Evolutionary conservation across 805 yeast species (phyloP).

Genomic region (Hanseniaspora lachancei): DNA sequence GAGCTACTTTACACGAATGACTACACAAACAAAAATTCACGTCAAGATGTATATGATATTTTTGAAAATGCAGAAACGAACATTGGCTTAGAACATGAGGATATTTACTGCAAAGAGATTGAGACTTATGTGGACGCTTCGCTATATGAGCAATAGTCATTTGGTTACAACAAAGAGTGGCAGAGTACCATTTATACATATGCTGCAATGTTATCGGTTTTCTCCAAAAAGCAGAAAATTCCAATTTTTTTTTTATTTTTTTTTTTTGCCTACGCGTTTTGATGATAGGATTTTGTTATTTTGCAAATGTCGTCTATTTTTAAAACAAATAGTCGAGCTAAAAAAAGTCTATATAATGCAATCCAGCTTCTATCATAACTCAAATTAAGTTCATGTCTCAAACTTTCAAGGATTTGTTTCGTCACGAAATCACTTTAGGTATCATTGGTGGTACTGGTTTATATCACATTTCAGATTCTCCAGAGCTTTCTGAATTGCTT

Average conservation of each 20-base stretch:
- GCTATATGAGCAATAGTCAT: neutral
- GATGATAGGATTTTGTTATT: too few relatives aligned
- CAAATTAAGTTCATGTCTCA: neutral
- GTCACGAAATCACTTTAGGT: slow-evolving; percentile 50
- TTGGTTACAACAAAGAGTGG: too few relatives aligned
- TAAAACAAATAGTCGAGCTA: too few relatives aligned
- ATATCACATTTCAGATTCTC: slow-evolving; percentile 57
- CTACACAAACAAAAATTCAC: neutral
- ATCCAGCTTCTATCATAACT: too few relatives aligned
- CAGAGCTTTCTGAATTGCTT: slow-evolving; percentile 24
- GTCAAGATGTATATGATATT: neutral
- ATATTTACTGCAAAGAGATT: neutral
- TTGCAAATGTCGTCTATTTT: too few relatives aligned
- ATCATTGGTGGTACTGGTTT: slow-evolving; percentile 98
- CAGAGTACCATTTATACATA: too few relatives aligned
- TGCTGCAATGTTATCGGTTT: too few relatives aligned
- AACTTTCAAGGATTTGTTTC: neutral
- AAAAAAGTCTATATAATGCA: too few relatives aligned
- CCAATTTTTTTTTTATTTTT: too few relatives aligned
- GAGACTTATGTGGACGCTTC: neutral
- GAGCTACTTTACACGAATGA: neutral
- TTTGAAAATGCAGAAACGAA: neutral
- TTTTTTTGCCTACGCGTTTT: neutral
- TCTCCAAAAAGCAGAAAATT: too few relatives aligned
- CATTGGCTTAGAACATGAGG: neutral